Conservation (phyloP, 176 grass and related monocot genomes). For the maize (Zea mays) region DNA sequence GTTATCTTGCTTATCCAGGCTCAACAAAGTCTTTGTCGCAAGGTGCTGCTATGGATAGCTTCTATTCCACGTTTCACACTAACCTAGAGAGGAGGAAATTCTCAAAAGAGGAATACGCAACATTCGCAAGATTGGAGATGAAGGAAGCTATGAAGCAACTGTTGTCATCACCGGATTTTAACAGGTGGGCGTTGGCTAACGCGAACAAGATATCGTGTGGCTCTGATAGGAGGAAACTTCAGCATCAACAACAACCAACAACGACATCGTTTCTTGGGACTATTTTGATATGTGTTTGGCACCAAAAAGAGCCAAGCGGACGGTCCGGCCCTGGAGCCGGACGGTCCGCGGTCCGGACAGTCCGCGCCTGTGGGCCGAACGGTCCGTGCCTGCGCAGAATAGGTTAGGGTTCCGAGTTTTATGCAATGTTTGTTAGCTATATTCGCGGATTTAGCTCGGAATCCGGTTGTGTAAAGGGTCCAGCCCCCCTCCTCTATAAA, state of each 20-base stretch:
- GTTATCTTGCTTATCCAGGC: conserved; percentile 43
- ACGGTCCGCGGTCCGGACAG: no score
- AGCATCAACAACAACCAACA: conserved; percentile 40
- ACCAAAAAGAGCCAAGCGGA: no score
- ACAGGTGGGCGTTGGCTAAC: conserved; percentile 70
- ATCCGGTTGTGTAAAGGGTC: no score
- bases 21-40: conserved; percentile 19
- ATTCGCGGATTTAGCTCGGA: no score
- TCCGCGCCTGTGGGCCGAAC: no score
- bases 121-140: conserved; percentile 71
- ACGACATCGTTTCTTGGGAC: conserved; percentile 44
- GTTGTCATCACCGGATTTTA: conserved; percentile 74
- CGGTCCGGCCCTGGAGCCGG: no score
- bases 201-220: conserved; percentile 61
- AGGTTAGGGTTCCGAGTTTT: no score
- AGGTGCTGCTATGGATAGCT: conserved; percentile 42
- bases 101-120: conserved; percentile 70
- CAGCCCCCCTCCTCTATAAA: no score
- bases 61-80: conserved; percentile 74
- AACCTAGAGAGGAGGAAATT: conserved; percentile 66
- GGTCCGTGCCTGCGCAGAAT: no score
- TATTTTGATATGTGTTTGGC: conserved; percentile 49
- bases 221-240: conserved; percentile 41
- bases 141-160: conserved; percentile 61
- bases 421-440: no score